phyloP scores from a whole-genome alignment of 305 asterid genomes.

The Solanum hybrid region DNA sequence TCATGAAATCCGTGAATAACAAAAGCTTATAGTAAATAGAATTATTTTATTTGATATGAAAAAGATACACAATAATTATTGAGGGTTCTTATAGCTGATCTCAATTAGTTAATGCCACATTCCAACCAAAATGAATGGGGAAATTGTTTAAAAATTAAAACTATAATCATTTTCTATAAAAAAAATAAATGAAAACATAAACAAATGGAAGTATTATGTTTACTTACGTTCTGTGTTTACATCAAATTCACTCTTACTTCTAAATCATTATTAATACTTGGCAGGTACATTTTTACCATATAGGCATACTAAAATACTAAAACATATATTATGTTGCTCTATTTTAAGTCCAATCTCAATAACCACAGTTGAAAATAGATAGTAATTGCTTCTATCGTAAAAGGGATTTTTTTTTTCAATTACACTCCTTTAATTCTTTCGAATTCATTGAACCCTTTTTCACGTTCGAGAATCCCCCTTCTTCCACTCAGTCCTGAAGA shows the following conservation, averaged over 20 bases:
- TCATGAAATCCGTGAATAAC: not conserved
- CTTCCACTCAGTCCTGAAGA: not conserved
- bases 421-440: no score
- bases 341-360: not conserved
- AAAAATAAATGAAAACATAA: no score
- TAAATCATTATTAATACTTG: not conserved
- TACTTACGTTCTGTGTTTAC: not conserved
- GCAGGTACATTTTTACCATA: not conserved
- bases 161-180: not conserved
- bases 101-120: not conserved
- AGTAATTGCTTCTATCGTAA: not conserved
- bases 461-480: not conserved
- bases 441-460: not conserved
- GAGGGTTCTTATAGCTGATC: no score
- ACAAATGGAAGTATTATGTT: no score
- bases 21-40: not conserved
- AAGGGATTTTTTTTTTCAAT: not conserved
- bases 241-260: not conserved
- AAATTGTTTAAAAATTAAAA: no score
- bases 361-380: not conserved
- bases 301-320: not conserved
- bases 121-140: not conserved
- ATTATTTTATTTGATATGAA: no score
- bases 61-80: no score
- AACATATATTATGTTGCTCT: not conserved